Evolutionary conservation across 805 yeast genomes (phyloP).

Genomic region (Candida dajiaensis): DNA sequence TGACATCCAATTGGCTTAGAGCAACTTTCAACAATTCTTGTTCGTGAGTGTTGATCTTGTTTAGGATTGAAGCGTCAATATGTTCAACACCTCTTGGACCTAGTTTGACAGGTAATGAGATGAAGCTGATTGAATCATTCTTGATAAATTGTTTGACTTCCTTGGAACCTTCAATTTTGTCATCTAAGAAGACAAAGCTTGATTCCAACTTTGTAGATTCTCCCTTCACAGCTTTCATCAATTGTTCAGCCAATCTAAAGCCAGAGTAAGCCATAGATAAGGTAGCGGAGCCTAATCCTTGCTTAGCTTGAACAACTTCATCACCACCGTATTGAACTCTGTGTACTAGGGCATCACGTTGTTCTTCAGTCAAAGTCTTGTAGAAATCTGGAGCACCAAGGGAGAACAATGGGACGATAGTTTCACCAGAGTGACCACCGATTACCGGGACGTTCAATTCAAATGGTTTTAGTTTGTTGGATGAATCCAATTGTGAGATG

Average conservation of each 20-base stretch:
- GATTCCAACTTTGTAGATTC: slow-evolving; percentile 35
- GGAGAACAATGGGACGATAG: slow-evolving; percentile 73
- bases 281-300: slow-evolving; percentile 93
- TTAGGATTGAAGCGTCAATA: slow-evolving; percentile 17
- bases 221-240: slow-evolving; percentile 29
- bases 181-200: slow-evolving; percentile 46
- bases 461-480: slow-evolving; percentile 10
- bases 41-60: slow-evolving; percentile 18
- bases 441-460: slow-evolving; percentile 56
- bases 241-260: slow-evolving; percentile 61
- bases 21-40: slow-evolving; percentile 18
- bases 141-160: slow-evolving; percentile 15
- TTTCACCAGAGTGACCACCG: slow-evolving; percentile 94
- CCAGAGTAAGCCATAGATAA: slow-evolving; percentile 96
- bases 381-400: slow-evolving; percentile 42
- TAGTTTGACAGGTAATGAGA: slow-evolving; percentile 22
- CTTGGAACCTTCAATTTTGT: slow-evolving; percentile 18
- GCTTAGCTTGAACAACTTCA: slow-evolving; percentile 92
- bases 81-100: slow-evolving; percentile 19
- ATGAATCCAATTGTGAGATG: slow-evolving; percentile 16
- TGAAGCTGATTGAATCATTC: slow-evolving; percentile 10
- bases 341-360: slow-evolving; percentile 63
- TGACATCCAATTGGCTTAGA: slow-evolving; percentile 15
- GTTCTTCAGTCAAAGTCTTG: slow-evolving; percentile 35
- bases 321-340: slow-evolving; percentile 97